Percentiles rank a stretch among this genome's conserved stretches.
Evolutionary conservation across 2,329 filamentous ascomycete species (phyloP).

Genomic region (Kalaharituber pfeilii): DNA sequence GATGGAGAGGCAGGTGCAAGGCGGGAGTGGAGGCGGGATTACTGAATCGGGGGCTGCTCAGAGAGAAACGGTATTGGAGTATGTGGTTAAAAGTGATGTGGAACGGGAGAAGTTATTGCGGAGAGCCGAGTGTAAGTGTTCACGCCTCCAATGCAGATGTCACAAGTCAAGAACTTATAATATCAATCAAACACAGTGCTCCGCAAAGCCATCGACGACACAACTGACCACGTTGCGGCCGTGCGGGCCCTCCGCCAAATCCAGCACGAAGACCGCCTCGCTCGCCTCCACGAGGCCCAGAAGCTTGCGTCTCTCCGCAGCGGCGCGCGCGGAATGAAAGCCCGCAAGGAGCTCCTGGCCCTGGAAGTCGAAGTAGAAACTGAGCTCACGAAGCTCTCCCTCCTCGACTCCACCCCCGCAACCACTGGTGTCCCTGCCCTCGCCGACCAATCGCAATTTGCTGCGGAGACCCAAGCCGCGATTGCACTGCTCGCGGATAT

Average conservation of each 20-base stretch:
- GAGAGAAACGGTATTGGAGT: no score
- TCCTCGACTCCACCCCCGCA: constrained; percentile 38
- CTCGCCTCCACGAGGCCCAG: constrained; percentile 48
- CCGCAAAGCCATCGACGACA: constrained; percentile 41
- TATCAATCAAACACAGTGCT: no score
- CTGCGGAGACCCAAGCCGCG: no score
- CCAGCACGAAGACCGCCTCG: constrained; percentile 43
- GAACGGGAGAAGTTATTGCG: no score
- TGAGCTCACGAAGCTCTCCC: constrained; percentile 35
- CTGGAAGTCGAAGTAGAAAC: constrained; percentile 51
- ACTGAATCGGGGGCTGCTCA: no score
- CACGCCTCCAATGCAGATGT: no score
- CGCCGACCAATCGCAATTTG: no score
- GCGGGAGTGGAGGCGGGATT: not conserved
- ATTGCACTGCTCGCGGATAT: constrained; percentile 46
- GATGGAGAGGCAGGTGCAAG: not conserved
- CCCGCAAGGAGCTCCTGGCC: constrained; percentile 54
- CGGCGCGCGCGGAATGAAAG: constrained; percentile 55
- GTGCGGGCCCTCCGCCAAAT: constrained; percentile 45
- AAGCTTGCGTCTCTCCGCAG: constrained; percentile 59
- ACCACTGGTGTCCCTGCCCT: no score
- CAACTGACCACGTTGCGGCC: constrained; percentile 38
- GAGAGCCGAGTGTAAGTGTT: no score
- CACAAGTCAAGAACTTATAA: no score
- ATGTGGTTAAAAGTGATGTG: no score